A percentile compares a stretch with the other conserved stretches of the same genome.
These are phyloP conservation scores for Theobroma grandiflorum DNA, from an alignment of 441 rosid species.

Conservation along the genomic window DNA sequence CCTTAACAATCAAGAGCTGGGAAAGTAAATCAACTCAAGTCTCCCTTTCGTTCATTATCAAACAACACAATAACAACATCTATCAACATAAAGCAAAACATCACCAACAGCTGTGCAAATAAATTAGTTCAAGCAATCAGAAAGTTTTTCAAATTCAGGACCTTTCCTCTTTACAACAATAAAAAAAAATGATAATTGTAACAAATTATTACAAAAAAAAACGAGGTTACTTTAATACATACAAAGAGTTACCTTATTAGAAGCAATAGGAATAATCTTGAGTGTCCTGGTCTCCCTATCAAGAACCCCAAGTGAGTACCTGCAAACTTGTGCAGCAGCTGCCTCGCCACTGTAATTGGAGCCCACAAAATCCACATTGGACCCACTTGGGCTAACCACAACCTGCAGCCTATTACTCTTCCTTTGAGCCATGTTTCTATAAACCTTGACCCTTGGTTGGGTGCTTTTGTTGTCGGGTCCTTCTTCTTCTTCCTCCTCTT, in stretches of 20 bases:
- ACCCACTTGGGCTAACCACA: constrained; percentile 68
- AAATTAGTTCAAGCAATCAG: background rate
- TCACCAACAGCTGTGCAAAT: background rate
- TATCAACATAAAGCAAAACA: background rate
- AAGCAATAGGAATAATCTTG: constrained; percentile 77
- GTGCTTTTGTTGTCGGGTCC: background rate
- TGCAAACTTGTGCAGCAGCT: constrained; percentile 62
- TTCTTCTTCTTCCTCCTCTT: background rate
- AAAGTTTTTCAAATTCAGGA: background rate
- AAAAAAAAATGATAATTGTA: background rate
- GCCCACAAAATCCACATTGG: constrained; percentile 77
- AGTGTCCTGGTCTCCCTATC: constrained; percentile 69
- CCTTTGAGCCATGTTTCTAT: constrained; percentile 49
- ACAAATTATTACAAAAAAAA: background rate
- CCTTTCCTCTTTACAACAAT: background rate
- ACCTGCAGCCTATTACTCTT: constrained; percentile 62
- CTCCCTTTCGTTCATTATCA: background rate
- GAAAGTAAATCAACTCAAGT: background rate
- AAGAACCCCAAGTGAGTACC: constrained; percentile 71
- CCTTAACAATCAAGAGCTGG: background rate
- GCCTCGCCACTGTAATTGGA: constrained; percentile 73
- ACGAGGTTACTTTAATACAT: background rate
- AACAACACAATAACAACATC: background rate
- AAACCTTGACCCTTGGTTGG: constrained; percentile 53
- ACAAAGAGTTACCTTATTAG: constrained; percentile 63